A percentile compares a stretch with the other conserved stretches of the same genome.
Conservation (phyloP, 495 filamentous ascomycete species). For the Poronia punctata region DNA sequence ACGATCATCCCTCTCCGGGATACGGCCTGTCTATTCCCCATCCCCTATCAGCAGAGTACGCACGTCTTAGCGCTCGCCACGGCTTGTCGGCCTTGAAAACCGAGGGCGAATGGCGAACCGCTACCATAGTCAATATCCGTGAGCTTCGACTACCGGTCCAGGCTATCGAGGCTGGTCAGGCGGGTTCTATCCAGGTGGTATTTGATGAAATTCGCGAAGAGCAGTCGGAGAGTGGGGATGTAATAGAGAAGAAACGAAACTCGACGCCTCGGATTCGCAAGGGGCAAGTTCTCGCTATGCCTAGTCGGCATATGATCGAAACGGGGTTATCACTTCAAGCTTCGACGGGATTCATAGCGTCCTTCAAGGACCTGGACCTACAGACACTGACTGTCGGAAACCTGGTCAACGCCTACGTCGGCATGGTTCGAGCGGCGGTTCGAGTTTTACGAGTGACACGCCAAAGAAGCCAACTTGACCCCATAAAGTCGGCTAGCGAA, state of each 20-base stretch:
- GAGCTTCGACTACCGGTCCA: conserved; percentile 81
- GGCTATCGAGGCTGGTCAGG: conserved; percentile 70
- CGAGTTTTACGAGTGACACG: conserved; percentile 47
- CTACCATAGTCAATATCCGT: conserved; percentile 77
- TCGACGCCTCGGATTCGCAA: conserved; percentile 57
- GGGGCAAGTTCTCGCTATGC: conserved; percentile 71
- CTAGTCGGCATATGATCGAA: conserved; percentile 43
- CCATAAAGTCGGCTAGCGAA: conserved; percentile 23
- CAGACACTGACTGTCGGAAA: conserved; percentile 36
- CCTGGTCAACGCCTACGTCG: conserved; percentile 75
- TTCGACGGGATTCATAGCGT: conserved; percentile 46
- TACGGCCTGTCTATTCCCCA: conserved; percentile 36
- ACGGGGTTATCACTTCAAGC: conserved; percentile 45
- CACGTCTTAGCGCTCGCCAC: conserved; percentile 32
- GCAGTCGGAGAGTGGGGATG: conserved; percentile 9
- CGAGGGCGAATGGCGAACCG: conserved; percentile 64
- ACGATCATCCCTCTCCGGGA: conserved; percentile 30
- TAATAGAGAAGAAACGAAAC: conserved; percentile 19
- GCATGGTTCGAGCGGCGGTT: conserved; percentile 76
- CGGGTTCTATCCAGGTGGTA: conserved; percentile 80
- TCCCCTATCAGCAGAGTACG: conserved; percentile 36
- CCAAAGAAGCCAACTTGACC: conserved; percentile 13
- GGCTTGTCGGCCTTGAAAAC: conserved; percentile 37
- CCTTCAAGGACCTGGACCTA: conserved; percentile 34
- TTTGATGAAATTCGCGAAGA: conserved; percentile 32